Percentiles rank a stretch among this genome's conserved stretches.
phyloP scores from a whole-genome alignment of 768 basidiomycete species.

The Hygrophorus pudorinus region DNA sequence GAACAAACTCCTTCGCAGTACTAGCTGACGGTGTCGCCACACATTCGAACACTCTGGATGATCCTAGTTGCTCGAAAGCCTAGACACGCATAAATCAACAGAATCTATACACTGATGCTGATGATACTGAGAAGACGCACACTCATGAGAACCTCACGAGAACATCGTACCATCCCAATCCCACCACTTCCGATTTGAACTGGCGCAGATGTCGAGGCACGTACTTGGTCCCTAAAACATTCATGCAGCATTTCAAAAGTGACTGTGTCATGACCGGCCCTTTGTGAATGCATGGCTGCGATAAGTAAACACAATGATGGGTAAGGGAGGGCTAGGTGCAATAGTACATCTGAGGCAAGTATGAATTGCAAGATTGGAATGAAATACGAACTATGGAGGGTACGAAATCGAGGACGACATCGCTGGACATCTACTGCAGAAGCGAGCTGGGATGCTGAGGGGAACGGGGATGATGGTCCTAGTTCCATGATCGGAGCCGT shows the following conservation, averaged over 20 bases:
- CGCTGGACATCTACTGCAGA: constrained; percentile 42
- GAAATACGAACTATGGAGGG: constrained; percentile 39
- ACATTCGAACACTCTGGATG: constrained; percentile 44
- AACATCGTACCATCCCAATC: constrained; percentile 65
- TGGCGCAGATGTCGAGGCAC: constrained; percentile 62
- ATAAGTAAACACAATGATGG: constrained; percentile 77
- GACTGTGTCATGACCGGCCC: constrained; percentile 67
- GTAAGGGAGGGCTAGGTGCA: constrained; percentile 54
- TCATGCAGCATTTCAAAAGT: constrained; percentile 91
- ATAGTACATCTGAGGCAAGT: neutral
- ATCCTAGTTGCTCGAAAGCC: constrained; percentile 70
- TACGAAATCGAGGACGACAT: constrained; percentile 39
- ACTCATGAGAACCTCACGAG: constrained; percentile 51
- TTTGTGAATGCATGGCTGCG: constrained; percentile 68
- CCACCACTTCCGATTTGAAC: constrained; percentile 65
- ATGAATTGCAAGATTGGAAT: neutral
- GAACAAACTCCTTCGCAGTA: constrained; percentile 60
- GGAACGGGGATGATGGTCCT: constrained; percentile 42
- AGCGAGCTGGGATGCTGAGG: constrained; percentile 33
- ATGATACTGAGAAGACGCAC: constrained; percentile 34
- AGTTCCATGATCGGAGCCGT: constrained; percentile 36
- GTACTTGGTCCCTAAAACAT: constrained; percentile 64
- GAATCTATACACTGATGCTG: neutral
- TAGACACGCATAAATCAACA: constrained; percentile 19
- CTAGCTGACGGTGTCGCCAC: constrained; percentile 37